Conservation (phyloP, 352 stramenopile genomes). For the Phytophthora uliginosa region DNA sequence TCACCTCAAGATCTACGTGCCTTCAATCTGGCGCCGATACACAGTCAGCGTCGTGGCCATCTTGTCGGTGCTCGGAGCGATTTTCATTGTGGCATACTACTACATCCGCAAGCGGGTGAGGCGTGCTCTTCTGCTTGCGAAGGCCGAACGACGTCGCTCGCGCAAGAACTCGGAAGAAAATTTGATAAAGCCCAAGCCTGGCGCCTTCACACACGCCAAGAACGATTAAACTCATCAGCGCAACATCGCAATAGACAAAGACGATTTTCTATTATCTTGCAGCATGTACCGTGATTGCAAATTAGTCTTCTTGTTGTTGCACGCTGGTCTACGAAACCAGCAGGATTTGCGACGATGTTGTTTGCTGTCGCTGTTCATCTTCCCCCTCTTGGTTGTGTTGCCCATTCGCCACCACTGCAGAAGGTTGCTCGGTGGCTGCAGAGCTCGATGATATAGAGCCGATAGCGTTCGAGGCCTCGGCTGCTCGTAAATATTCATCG, state of each 20-base stretch:
- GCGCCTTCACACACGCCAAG: conserved; percentile 73
- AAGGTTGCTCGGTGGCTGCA: conserved; percentile 5
- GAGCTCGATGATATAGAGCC: conserved; percentile 7
- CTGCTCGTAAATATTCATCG: conserved; percentile 55
- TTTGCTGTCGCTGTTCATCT: conserved; percentile 29
- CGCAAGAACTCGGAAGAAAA: conserved; percentile 78
- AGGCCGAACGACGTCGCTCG: conserved; percentile 91
- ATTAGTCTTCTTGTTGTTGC: conserved; percentile 16
- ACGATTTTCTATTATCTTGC: conserved; percentile 31
- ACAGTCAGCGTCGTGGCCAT: conserved; percentile 82
- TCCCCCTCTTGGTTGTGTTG: conserved; percentile 14
- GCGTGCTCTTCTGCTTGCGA: conserved; percentile 84
- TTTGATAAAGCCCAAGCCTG: conserved; percentile 49
- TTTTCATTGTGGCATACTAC: conserved; percentile 86
- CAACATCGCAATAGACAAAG: conserved; percentile 27
- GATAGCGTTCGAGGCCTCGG: conserved; percentile 40
- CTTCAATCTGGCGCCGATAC: conserved; percentile 86
- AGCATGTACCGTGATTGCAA: conserved; percentile 15
- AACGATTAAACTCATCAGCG: conserved; percentile 42
- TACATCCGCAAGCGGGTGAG: conserved; percentile 89
- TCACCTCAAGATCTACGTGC: conserved; percentile 96
- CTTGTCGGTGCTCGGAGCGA: conserved; percentile 70
- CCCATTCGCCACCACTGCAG: conserved; percentile 12
- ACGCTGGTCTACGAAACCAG: conserved; percentile 63
- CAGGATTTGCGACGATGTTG: conserved; percentile 59